Evolutionary conservation across 495 filamentous ascomycete genomes (phyloP).

Genomic region (Bacidia gigantensis): DNA sequence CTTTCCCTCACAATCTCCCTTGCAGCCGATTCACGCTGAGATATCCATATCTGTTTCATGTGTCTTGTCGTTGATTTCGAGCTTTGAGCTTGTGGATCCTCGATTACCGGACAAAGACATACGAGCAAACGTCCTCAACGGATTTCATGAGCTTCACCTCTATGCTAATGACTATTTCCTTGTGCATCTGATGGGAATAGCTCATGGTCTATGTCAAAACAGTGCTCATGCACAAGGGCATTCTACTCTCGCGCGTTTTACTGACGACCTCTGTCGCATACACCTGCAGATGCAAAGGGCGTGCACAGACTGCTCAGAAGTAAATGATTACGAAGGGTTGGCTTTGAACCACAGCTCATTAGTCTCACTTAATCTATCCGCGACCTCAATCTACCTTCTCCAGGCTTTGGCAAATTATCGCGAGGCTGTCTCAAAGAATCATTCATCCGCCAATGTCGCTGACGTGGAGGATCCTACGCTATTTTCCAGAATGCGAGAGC

Average conservation of each 20-base stretch:
- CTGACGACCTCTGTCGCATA: not conserved
- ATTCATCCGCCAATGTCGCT: not conserved
- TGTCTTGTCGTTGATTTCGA: conserved; percentile 3
- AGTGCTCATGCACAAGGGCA: too few species aligned
- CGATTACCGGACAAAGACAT: not conserved
- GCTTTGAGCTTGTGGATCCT: conserved; percentile 9
- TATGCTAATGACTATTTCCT: conserved; percentile 11
- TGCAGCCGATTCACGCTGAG: not conserved
- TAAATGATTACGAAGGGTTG: not conserved
- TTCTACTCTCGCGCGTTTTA: not conserved
- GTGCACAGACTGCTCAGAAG: not conserved
- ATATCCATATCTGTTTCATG: conserved; percentile 10
- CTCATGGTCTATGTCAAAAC: not conserved
- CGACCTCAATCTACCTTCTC: too few species aligned
- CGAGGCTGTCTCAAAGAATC: not conserved
- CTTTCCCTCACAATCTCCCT: not conserved
- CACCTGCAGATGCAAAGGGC: not conserved
- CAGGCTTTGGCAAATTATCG: too few species aligned
- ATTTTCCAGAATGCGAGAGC: not conserved
- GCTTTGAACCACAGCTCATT: too few species aligned
- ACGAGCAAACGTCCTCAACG: not conserved
- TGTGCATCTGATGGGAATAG: conserved; percentile 7
- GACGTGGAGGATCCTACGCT: not conserved
- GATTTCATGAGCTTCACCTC: conserved; percentile 7
- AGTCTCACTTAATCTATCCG: too few species aligned